A percentile compares a stretch with the other conserved stretches of the same genome.
These are phyloP conservation scores for Sugiyamaella mastotermitis DNA, from an alignment of 805 yeast species.

Conservation along the genomic window DNA sequence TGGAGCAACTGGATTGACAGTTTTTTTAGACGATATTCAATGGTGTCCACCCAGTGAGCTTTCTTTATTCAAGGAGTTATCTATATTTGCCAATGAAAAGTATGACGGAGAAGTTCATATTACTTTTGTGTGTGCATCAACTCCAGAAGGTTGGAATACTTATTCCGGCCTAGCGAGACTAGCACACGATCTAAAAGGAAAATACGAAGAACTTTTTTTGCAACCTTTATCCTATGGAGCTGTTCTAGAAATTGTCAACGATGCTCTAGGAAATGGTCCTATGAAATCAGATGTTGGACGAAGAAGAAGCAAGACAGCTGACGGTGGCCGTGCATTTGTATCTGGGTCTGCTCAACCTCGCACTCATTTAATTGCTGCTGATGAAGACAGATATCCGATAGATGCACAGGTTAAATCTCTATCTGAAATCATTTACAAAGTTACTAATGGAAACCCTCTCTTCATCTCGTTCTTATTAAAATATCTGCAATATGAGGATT, in stretches of 20 bases:
- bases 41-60: slow-evolving; percentile 34
- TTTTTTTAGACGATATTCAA: slow-evolving; percentile 43
- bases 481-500: slow-evolving; percentile 18
- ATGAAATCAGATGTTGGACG: not conserved
- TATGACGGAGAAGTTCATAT: slow-evolving; percentile 22
- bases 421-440: slow-evolving; percentile 19
- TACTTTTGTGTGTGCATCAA: slow-evolving; percentile 25
- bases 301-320: slow-evolving; percentile 3
- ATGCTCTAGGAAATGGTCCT: slow-evolving; percentile 13
- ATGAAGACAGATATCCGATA: not conserved
- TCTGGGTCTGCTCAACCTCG: not conserved
- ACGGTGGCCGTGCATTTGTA: not conserved
- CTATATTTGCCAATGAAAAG: slow-evolving; percentile 26
- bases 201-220: slow-evolving; percentile 19
- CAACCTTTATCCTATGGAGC: slow-evolving; percentile 17
- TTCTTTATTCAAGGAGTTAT: slow-evolving; percentile 22
- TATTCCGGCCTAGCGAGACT: slow-evolving; percentile 13
- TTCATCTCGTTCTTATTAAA: slow-evolving; percentile 14
- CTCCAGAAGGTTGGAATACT: slow-evolving; percentile 17
- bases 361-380: slow-evolving; percentile 1
- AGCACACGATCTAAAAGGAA: slow-evolving; percentile 19
- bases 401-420: slow-evolving; percentile 17
- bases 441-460: slow-evolving; percentile 24
- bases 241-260: slow-evolving; percentile 19
- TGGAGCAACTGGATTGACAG: slow-evolving; percentile 38